Percentiles rank a stretch among this genome's conserved stretches.
phyloP scores from a whole-genome alignment of 2,329 filamentous ascomycete genomes.

The Phaeosphaeriaceae sp. region DNA sequence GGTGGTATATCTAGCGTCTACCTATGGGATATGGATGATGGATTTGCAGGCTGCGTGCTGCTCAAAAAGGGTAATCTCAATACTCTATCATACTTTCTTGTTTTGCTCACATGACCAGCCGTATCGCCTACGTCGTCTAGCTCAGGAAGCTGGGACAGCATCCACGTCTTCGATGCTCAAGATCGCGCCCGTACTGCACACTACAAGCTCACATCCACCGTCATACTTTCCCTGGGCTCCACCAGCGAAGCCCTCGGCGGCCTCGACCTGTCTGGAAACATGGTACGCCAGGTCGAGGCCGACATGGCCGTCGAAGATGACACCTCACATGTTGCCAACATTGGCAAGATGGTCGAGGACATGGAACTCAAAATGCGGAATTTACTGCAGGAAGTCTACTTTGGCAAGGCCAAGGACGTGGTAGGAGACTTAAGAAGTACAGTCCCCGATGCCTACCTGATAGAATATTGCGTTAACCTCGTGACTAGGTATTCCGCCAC shows the following conservation, averaged over 20 bases:
- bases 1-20: conserved; percentile 96
- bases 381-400: conserved; percentile 97
- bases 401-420: conserved; percentile 98
- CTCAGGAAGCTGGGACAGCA: conserved; percentile 93
- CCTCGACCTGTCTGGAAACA: conserved; percentile 94
- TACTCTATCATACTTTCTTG: conserved; percentile 10
- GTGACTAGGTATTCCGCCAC: conserved; percentile 67
- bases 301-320: conserved; percentile 90
- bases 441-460: conserved; percentile 23
- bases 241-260: conserved; percentile 72
- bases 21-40: conserved; percentile 97
- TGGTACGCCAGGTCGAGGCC: conserved; percentile 95
- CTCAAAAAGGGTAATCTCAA: conserved; percentile 81
- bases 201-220: conserved; percentile 97
- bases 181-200: conserved; percentile 90
- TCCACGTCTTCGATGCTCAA: conserved; percentile 97
- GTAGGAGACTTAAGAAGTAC: conserved; percentile 90
- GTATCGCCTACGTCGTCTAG: conserved; percentile 69
- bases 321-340: conserved; percentile 92
- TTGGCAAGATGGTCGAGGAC: conserved; percentile 90
- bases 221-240: conserved; percentile 86
- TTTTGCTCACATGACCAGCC: conserved; percentile 55
- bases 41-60: conserved; percentile 93
- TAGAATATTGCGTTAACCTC: conserved; percentile 23
- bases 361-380: conserved; percentile 99